Evolutionary conservation across 2,329 filamentous ascomycete genomes (phyloP), one percentile per base, ranked within the genome.

Genomic region (Venturiaceae sp.): DNA sequence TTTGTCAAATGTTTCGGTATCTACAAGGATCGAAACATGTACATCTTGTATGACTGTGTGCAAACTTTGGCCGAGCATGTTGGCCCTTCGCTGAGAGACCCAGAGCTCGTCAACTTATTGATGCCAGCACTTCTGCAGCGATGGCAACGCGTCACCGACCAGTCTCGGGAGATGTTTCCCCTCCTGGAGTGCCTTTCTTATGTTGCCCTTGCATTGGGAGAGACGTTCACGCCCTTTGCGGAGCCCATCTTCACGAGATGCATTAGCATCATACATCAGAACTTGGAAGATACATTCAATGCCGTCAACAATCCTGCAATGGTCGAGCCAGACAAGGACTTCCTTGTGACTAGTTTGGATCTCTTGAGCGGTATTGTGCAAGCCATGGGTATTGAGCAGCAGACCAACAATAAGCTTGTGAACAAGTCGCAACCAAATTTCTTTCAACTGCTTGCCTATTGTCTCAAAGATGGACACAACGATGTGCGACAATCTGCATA

Each of bases 1-100:
- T 97, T 92, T 67, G 91, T 96, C 56, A 80, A 82, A 61, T 99
- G 94, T 72, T 99, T 99, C 73, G 82, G 80, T 57, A 91, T 88
- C 73, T 99, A 97, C 83, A 97, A 99, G 80, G 92, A 97, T 73
- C 87, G 90, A 67, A 99, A 99, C 76, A 96, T 97, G 84, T 96
- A 95, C 76, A 95, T 97, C 58, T 83, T 99, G 34, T 99, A 99
- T 75, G 94, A 99, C 74, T 97, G 94, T 71, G 90, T 99, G 34
- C 94, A 99, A 75, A 99, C 94, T 0, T 78, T 99, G 59, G 94
- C 94, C 3, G 94, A 99, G 72, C 87, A 90, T 67, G 87, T 97
- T 58, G 91, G 90, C 11, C 84, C 86, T 6, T 84, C 87, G 34
- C 79, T 99, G 63, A 87, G 90, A n/a, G 80, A 84, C 61, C 87